Base-by-base conservation (phyloP, 257 asterid species). In the Hygrophila difformis region DNA sequence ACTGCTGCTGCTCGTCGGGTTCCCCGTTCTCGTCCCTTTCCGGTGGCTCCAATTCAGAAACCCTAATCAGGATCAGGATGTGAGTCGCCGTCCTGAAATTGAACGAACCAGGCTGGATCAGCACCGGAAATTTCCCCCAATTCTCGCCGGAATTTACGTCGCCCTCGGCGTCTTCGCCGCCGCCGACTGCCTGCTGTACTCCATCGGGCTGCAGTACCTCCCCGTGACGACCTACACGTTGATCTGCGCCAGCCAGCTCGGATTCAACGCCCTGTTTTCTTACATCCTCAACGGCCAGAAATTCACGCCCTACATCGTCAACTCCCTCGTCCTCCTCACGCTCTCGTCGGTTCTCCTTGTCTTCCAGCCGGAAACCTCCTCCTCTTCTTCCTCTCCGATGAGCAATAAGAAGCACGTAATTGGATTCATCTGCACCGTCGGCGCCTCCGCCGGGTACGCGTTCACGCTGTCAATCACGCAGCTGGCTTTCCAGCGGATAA, bases 241-340 rank as follows among this genome's bases (percentile, higher is more conserved):
- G 18, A 46, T 46, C 4, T 21, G 36, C 51, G 18, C 51, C 17
- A 17, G 29, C 18, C 15, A 20, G 37, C 19, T 46, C 5, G 36
- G 34, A 3, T 46, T 46, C 51, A 46, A 46, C 14, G 51, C 51
- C 36, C 14, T 22, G 8, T 46, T 46, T 12, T 46, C 51, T 13
- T 46, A 5, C 37, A 15, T 46, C 51, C 51, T 46, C 37, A 46
- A 46, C 51, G 36, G 18, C 5, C 37, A 46, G 18, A 46, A 24
- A 37, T 21, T 46, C 18, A 46, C 51, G 2, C 37, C 51, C 4
- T 26, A 22, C 37, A 46, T 21, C 3, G 1, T 46, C 18, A 46
- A 46, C 51, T 46, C 1, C 37, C 18, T 46, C 5, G 6, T 46
- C 4, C 15, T 46, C 18, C 51, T 46, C 3, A 23, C 51, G 37